Evolutionary conservation across 768 basidiomycete genomes (phyloP).

Genomic region (Lyophyllum atratum): DNA sequence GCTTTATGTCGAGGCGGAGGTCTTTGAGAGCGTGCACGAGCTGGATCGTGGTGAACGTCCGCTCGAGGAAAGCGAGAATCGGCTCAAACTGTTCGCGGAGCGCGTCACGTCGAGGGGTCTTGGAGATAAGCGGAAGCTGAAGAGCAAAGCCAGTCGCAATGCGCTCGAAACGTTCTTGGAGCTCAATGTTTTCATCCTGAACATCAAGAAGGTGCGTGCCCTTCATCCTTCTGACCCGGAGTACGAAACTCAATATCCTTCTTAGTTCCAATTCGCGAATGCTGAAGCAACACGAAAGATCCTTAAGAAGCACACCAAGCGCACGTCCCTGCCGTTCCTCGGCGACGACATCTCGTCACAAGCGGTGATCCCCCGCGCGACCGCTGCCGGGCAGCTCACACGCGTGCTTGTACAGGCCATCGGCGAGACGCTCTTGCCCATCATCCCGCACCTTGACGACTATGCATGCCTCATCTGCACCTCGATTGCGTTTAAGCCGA

Average conservation of each 20-base stretch:
- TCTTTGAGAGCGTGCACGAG: slow-evolving; percentile 79
- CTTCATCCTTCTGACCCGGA: background rate
- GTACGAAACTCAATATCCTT: background rate
- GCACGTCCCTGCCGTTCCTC: slow-evolving; percentile 77
- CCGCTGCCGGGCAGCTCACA: slow-evolving; percentile 24
- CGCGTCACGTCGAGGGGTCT: slow-evolving; percentile 59
- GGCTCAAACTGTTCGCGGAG: slow-evolving; percentile 63
- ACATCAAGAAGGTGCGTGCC: slow-evolving; percentile 72
- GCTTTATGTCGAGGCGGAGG: slow-evolving; percentile 80
- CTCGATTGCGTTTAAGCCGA: slow-evolving; percentile 90
- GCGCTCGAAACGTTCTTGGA: slow-evolving; percentile 72
- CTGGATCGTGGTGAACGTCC: slow-evolving; percentile 64
- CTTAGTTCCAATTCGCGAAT: slow-evolving; percentile 79
- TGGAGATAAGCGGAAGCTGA: slow-evolving; percentile 54
- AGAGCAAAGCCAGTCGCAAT: slow-evolving; percentile 53
- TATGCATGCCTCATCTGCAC: slow-evolving; percentile 90
- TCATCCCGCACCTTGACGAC: slow-evolving; percentile 80
- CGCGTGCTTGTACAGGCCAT: slow-evolving; percentile 74
- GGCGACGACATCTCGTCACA: slow-evolving; percentile 20
- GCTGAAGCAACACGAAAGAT: slow-evolving; percentile 91
- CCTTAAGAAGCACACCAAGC: slow-evolving; percentile 91
- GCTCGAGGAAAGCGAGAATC: slow-evolving; percentile 67
- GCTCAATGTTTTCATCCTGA: slow-evolving; percentile 77
- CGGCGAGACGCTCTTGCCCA: slow-evolving; percentile 77
- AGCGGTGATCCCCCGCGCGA: slow-evolving; percentile 16